A percentile compares a stretch with the other conserved stretches of the same genome.
phyloP scores from a whole-genome alignment of 2,329 filamentous ascomycete genomes.

The Chaetomium strumarium region DNA sequence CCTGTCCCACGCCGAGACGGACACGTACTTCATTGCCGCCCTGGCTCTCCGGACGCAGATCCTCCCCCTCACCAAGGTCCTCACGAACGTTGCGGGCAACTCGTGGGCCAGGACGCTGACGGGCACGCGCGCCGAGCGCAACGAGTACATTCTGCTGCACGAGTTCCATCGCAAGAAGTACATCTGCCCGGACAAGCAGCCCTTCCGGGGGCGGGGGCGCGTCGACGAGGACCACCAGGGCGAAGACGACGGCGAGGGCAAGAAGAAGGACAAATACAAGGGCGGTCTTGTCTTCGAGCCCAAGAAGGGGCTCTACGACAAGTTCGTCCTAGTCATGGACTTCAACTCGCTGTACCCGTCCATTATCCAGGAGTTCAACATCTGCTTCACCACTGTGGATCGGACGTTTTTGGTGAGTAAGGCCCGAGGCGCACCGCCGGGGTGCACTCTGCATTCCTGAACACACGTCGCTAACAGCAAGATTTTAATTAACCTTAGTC shows the following conservation, averaged over 20 bases:
- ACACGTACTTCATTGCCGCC: constrained; percentile 93
- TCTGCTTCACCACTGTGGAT: constrained; percentile 97
- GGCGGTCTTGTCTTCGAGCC: constrained; percentile 97
- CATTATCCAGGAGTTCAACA: constrained; percentile 99
- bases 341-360: constrained; percentile 98
- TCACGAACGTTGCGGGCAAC: constrained; percentile 95
- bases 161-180: constrained; percentile 97
- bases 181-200: constrained; percentile 93
- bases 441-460: not conserved
- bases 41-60: constrained; percentile 85
- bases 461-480: constrained; percentile 3
- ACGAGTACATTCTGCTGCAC: constrained; percentile 97
- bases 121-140: constrained; percentile 92
- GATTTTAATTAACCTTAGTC: constrained; percentile 39
- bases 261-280: constrained; percentile 99
- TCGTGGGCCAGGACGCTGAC: constrained; percentile 96
- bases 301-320: constrained; percentile 95
- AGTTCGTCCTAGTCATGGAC: constrained; percentile 98
- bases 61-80: constrained; percentile 84
- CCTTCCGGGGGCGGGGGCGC: constrained; percentile 68
- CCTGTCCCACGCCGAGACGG: constrained; percentile 85
- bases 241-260: constrained; percentile 65
- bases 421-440: constrained; percentile 13
- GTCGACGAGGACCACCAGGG: constrained; percentile 64
- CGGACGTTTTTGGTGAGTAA: constrained; percentile 61